A percentile compares a stretch with the other conserved stretches of the same genome.
Conservation (phyloP, 108 stramenopile genomes). For the Seminavis robusta region DNA sequence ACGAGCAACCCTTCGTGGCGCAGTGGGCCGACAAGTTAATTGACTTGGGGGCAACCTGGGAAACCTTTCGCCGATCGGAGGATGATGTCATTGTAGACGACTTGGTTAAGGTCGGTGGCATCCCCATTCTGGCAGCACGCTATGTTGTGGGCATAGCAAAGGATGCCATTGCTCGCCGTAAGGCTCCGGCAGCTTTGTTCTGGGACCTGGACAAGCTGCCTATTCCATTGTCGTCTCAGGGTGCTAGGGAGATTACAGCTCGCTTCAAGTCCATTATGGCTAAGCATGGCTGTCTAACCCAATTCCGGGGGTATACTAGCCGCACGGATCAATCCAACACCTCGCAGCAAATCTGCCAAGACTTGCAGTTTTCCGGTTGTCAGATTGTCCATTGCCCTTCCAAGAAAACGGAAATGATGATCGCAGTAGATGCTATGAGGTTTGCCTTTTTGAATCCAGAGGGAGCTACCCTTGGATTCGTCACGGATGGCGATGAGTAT, state of each 20-base stretch:
- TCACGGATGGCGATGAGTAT: slow-evolving; percentile 22
- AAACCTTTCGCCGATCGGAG: slow-evolving; percentile 23
- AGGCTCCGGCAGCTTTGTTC: slow-evolving; percentile 23
- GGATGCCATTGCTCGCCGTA: not conserved
- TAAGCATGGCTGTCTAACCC: slow-evolving; percentile 15
- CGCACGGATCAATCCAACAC: slow-evolving; percentile 18
- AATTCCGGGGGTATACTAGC: slow-evolving; percentile 35
- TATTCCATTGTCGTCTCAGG: slow-evolving; percentile 15
- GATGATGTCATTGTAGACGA: slow-evolving; percentile 22
- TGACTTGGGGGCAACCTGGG: slow-evolving; percentile 36
- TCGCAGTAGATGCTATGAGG: slow-evolving; percentile 39
- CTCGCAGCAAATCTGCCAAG: slow-evolving; percentile 29
- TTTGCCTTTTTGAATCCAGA: slow-evolving; percentile 32
- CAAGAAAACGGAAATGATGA: slow-evolving; percentile 42
- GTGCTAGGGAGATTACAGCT: not conserved
- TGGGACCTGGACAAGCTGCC: slow-evolving; percentile 45
- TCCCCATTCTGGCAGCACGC: slow-evolving; percentile 30
- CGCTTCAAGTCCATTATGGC: slow-evolving; percentile 20
- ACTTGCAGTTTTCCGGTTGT: slow-evolving; percentile 31
- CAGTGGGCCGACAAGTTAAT: slow-evolving; percentile 14
- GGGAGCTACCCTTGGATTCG: slow-evolving; percentile 31
- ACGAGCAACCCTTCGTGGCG: slow-evolving; percentile 10
- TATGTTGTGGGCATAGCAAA: slow-evolving; percentile 18
- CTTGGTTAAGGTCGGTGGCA: slow-evolving; percentile 23
- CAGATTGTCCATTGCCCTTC: slow-evolving; percentile 35